phyloP scores from a whole-genome alignment of 1,284 basidiomycete genomes.

The Ceratobasidium sp. region DNA sequence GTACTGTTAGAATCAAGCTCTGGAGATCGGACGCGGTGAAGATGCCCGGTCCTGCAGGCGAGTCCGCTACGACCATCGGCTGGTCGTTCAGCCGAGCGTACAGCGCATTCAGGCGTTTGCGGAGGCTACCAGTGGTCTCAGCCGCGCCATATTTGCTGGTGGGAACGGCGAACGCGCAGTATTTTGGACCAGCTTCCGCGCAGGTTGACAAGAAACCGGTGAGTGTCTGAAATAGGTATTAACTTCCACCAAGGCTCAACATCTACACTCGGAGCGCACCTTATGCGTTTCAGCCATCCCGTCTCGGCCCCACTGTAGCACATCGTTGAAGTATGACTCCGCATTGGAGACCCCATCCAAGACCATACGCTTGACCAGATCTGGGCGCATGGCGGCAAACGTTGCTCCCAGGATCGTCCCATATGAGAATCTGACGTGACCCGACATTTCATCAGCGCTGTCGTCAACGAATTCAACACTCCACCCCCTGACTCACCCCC shows the following conservation, averaged over 20 bases:
- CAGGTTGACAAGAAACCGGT: constrained; percentile 42
- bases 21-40: constrained; percentile 21
- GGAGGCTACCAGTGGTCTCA: constrained; percentile 20
- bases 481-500: constrained; percentile 7
- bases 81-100: neutral
- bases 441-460: neutral
- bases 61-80: constrained; percentile 13
- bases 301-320: constrained; percentile 47
- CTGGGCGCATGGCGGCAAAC: constrained; percentile 45
- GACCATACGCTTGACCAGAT: constrained; percentile 50
- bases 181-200: constrained; percentile 3
- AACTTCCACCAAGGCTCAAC: too few relatives aligned
- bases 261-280: constrained; percentile 14
- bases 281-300: constrained; percentile 49
- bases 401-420: constrained; percentile 52
- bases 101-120: constrained; percentile 21
- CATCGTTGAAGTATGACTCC: constrained; percentile 49
- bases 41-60: constrained; percentile 15
- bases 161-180: constrained; percentile 15
- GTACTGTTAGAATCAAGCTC: neutral
- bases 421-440: constrained; percentile 47
- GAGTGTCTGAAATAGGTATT: neutral
- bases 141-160: neutral
- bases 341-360: constrained; percentile 50
- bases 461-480: neutral